Conservation (phyloP, 306 rosid genomes). For the Oemleria cerasiformis region DNA sequence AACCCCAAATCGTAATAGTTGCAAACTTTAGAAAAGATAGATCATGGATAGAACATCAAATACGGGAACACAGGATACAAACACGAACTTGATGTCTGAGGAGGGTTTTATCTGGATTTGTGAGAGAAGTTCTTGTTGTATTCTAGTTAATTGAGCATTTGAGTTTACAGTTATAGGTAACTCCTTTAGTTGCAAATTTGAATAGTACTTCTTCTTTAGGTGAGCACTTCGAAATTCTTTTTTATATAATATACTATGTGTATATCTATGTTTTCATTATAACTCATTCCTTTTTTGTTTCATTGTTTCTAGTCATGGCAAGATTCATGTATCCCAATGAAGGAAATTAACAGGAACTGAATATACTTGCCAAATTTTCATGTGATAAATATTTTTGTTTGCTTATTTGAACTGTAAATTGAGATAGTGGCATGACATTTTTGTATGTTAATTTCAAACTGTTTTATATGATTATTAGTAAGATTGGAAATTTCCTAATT, state of each 20-base stretch:
- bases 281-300: background rate
- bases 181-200: background rate
- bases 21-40: background rate
- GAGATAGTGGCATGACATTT: background rate
- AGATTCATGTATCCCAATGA: background rate
- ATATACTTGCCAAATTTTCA: background rate
- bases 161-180: background rate
- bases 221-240: conserved; percentile 11
- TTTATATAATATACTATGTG: background rate
- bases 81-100: background rate
- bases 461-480: background rate
- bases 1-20: background rate
- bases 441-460: background rate
- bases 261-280: background rate
- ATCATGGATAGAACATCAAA: background rate
- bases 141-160: background rate
- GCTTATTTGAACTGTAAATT: background rate
- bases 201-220: conserved; percentile 41
- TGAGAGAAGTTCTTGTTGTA: background rate
- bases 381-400: background rate
- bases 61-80: background rate
- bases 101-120: background rate
- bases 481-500: background rate
- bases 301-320: background rate
- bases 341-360: background rate